A percentile compares a stretch with the other conserved stretches of the same genome.
Conservation (phyloP, 306 rosid species). For the Malus domestica region ASM211411v1 NC_041799.1:19216501-19217000, state of each 20-base stretch:
- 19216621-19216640: conserved; percentile 95
- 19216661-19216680: conserved; percentile 73
- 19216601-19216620: conserved; percentile 82
- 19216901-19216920: no score
- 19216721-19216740: neutral
- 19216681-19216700: conserved; percentile 89
- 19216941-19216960: no score
- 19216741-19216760: neutral
- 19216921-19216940: no score
- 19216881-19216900: no score
- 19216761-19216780: neutral
- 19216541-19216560: conserved; percentile 92
- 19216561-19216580: conserved; percentile 75
- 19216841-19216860: conserved; percentile 89
- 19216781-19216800: neutral
- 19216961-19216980: no score
- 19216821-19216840: neutral
- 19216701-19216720: conserved; percentile 60
- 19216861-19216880: conserved; percentile 37
- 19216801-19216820: neutral
- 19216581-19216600: conserved; percentile 89
- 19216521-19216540: conserved; percentile 91
- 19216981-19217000: no score
- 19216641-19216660: conserved; percentile 88
- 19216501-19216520: conserved; percentile 77